Evolutionary conservation across 2,329 filamentous ascomycete species (phyloP).

Genomic region (Diplodia sapinea): DNA sequence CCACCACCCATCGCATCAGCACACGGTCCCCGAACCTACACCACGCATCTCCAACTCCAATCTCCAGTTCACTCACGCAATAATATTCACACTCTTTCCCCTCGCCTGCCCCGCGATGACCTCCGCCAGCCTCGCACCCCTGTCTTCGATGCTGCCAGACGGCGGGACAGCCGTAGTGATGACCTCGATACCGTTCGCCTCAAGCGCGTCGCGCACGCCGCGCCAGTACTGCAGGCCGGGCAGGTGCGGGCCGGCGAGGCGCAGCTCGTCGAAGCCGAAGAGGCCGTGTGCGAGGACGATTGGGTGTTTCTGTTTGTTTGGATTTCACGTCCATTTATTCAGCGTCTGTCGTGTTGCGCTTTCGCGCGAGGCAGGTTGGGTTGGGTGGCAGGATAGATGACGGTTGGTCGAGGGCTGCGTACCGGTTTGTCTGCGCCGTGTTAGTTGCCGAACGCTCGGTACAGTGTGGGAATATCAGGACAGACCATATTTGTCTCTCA

Average conservation of each 20-base stretch:
- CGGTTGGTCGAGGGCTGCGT: slow-evolving; percentile 19
- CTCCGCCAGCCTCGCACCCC: slow-evolving; percentile 60
- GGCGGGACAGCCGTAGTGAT: slow-evolving; percentile 66
- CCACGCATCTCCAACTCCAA: slow-evolving; percentile 28
- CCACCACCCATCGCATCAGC: slow-evolving; percentile 30
- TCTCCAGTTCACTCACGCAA: slow-evolving; percentile 56
- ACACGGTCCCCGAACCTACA: neutral
- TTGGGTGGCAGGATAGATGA: slow-evolving; percentile 2
- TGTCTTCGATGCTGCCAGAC: slow-evolving; percentile 63
- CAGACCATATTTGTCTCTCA: slow-evolving; percentile 64
- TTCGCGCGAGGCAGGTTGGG: too few relatives aligned
- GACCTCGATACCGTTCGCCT: slow-evolving; percentile 63
- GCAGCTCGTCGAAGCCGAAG: slow-evolving; percentile 68
- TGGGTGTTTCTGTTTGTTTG: slow-evolving; percentile 53
- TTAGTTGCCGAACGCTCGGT: slow-evolving; percentile 32
- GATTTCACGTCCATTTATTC: too few relatives aligned
- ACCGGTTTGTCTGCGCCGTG: slow-evolving; percentile 43
- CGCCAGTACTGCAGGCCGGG: slow-evolving; percentile 69
- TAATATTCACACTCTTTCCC: slow-evolving; percentile 67
- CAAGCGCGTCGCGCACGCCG: slow-evolving; percentile 65
- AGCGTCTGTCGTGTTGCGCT: too few relatives aligned
- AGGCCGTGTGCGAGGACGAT: slow-evolving; percentile 70
- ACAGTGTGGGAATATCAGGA: neutral
- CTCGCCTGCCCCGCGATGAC: slow-evolving; percentile 60
- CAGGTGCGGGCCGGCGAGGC: slow-evolving; percentile 58